Evolutionary conservation across 768 basidiomycete genomes (phyloP).

Genomic region (Hericium alpestre): DNA sequence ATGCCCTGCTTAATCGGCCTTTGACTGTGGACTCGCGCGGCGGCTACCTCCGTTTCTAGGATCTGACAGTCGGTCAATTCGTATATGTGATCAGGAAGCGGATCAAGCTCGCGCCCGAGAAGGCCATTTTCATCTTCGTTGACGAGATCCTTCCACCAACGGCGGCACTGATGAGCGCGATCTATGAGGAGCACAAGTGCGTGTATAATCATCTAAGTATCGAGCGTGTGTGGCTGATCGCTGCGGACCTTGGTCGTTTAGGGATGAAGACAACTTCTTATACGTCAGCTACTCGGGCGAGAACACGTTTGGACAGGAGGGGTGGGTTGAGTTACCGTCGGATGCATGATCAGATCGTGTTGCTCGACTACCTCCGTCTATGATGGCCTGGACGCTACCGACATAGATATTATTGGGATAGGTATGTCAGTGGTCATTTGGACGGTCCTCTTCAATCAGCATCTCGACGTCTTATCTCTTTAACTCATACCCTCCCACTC

Average conservation of each 20-base stretch:
- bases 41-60: constrained; percentile 38
- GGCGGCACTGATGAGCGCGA: constrained; percentile 94
- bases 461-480: background rate
- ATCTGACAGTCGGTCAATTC: constrained; percentile 95
- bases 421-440: background rate
- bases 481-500: background rate
- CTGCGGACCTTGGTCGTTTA: constrained; percentile 20
- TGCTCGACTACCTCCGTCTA: background rate
- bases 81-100: constrained; percentile 99
- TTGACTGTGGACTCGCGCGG: constrained; percentile 1
- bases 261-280: constrained; percentile 98
- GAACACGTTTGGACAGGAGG: constrained; percentile 73
- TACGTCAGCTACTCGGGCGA: constrained; percentile 98
- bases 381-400: constrained; percentile 1
- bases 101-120: constrained; percentile 99
- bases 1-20: constrained; percentile 1
- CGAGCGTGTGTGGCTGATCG: background rate
- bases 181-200: constrained; percentile 99
- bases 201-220: constrained; percentile 20
- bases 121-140: constrained; percentile 99
- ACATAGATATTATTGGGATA: constrained; percentile 6
- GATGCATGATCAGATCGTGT: constrained; percentile 6
- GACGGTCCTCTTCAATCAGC: background rate
- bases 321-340: constrained; percentile 12
- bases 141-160: constrained; percentile 98